A percentile compares a stretch with the other conserved stretches of the same genome.
Conservation (phyloP, 2,329 filamentous ascomycete genomes). For the Sclerotinia minor region DNA sequence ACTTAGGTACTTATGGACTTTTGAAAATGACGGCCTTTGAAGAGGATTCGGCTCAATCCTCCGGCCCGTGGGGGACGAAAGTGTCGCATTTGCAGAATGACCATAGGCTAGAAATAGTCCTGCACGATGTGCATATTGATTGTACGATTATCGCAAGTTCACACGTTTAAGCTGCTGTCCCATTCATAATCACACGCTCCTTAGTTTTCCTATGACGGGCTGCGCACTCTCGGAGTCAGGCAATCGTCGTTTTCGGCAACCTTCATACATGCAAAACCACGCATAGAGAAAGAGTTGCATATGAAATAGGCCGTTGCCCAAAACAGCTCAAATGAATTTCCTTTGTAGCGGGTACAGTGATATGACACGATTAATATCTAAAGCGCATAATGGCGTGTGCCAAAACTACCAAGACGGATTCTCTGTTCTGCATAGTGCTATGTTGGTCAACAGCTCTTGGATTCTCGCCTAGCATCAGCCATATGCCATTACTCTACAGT, state of each 20-base stretch:
- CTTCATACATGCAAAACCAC: background rate
- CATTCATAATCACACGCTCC: background rate
- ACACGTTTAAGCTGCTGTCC: background rate
- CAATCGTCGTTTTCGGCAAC: background rate
- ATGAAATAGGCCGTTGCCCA: no score
- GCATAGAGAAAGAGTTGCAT: background rate
- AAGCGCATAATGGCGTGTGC: background rate
- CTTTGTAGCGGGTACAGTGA: background rate
- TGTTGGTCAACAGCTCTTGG: background rate
- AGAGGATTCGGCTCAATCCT: background rate
- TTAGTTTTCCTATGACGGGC: background rate
- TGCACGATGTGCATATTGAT: slow-evolving; percentile 1
- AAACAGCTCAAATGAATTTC: background rate
- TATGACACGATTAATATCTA: background rate
- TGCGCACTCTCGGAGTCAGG: background rate
- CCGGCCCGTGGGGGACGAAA: background rate
- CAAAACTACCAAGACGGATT: background rate
- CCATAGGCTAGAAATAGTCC: background rate
- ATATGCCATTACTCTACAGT: background rate
- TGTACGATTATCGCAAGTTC: background rate
- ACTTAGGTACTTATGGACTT: background rate
- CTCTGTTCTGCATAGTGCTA: background rate
- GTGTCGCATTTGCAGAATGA: background rate
- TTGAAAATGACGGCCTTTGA: background rate
- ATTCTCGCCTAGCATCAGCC: background rate